Conservation (phyloP, 164 flowering plant genomes). For the Tetracentron sinense region DNA sequence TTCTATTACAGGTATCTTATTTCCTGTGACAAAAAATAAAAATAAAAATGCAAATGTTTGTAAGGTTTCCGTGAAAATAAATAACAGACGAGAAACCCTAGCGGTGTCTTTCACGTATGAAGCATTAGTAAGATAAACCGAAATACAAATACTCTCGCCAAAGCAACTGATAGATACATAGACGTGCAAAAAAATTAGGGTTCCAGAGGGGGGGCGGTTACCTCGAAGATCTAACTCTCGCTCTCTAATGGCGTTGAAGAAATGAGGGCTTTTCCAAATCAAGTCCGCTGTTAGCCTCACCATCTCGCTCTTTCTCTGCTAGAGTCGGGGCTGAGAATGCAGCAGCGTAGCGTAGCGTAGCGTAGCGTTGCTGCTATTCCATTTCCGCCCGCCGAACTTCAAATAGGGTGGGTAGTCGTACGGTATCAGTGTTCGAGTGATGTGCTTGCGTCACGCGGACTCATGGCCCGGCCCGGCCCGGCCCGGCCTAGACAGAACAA, state of each 20-base stretch:
- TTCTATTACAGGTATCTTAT: constrained; percentile 85
- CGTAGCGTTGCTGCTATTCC: too few relatives aligned
- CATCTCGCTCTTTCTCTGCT: constrained; percentile 43
- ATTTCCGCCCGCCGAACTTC: too few relatives aligned
- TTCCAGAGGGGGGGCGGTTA: constrained; percentile 9
- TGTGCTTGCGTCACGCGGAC: too few relatives aligned
- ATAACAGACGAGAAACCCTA: not conserved
- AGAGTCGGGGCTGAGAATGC: too few relatives aligned
- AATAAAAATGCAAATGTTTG: not conserved
- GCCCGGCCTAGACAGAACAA: too few relatives aligned
- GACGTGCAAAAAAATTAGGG: constrained; percentile 3
- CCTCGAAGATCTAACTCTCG: constrained; percentile 95
- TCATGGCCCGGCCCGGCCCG: too few relatives aligned
- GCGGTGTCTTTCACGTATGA: not conserved
- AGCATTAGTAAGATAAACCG: not conserved
- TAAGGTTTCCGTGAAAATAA: not conserved
- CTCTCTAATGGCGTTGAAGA: constrained; percentile 85
- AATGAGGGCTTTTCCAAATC: constrained; percentile 93
- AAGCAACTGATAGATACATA: not conserved
- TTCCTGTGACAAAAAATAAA: constrained; percentile 41
- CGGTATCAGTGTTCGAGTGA: too few relatives aligned
- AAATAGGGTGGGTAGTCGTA: too few relatives aligned
- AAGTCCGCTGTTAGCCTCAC: constrained; percentile 82
- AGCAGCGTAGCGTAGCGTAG: too few relatives aligned
- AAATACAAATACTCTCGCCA: too few relatives aligned